Evolutionary conservation across 768 basidiomycete genomes (phyloP).

Genomic region (Dentipellis sp.): DNA sequence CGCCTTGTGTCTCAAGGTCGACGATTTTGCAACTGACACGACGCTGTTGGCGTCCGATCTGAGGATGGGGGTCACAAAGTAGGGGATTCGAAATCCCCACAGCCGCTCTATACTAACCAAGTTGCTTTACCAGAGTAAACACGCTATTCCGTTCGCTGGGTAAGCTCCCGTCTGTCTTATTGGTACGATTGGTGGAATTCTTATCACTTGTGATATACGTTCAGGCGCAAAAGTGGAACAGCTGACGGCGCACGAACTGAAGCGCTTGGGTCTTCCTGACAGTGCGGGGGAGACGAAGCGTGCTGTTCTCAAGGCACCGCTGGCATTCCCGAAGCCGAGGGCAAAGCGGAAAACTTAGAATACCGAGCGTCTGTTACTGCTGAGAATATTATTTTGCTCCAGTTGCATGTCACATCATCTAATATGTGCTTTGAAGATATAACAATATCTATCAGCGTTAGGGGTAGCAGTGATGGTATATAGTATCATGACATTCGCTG

Average conservation of each 20-base stretch:
- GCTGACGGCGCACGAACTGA: slow-evolving; percentile 52
- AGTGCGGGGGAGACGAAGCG: slow-evolving; percentile 54
- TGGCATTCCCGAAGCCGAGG: slow-evolving; percentile 70
- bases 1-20: slow-evolving; percentile 69
- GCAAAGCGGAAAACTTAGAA: slow-evolving; percentile 21
- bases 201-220: background rate
- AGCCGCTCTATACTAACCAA: background rate
- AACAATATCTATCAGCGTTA: no score
- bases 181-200: background rate
- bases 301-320: slow-evolving; percentile 66
- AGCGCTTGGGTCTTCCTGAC: slow-evolving; percentile 57
- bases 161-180: slow-evolving; percentile 18
- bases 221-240: slow-evolving; percentile 66
- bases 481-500: no score
- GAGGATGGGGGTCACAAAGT: slow-evolving; percentile 57
- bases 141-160: slow-evolving; percentile 71
- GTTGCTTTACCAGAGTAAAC: slow-evolving; percentile 37
- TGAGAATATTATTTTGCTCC: no score
- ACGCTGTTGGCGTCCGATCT: slow-evolving; percentile 65
- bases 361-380: no score
- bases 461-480: no score
- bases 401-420: no score
- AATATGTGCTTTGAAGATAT: no score
- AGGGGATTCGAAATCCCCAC: slow-evolving; percentile 17
- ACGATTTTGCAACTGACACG: slow-evolving; percentile 68